Percentiles rank a stretch among this genome's conserved stretches.
Conservation (phyloP, 1,139 yeast species). For the Petasospora rhodanensis region DNA sequence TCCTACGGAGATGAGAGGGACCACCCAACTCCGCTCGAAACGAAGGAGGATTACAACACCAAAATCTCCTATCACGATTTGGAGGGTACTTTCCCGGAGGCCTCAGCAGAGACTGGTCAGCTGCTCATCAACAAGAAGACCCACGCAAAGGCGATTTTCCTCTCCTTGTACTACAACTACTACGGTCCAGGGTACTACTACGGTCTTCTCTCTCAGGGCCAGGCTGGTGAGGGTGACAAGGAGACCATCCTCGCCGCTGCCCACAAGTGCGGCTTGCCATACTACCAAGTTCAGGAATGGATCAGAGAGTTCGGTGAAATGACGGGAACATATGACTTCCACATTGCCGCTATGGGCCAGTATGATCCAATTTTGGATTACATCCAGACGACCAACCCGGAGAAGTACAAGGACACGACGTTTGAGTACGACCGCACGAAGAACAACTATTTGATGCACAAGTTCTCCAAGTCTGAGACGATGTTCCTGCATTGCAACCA, state of each 20-base stretch:
- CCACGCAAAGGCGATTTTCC: constrained; percentile 59
- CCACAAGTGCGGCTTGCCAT: constrained; percentile 52
- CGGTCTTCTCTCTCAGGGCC: constrained; percentile 77
- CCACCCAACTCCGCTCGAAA: constrained; percentile 22
- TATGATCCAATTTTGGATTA: constrained; percentile 29
- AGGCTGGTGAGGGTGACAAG: constrained; percentile 88
- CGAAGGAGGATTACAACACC: constrained; percentile 22
- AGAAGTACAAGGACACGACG: constrained; percentile 13
- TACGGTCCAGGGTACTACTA: constrained; percentile 76
- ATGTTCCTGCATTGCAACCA: constrained; percentile 25
- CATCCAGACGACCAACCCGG: constrained; percentile 14
- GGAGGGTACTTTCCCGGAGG: constrained; percentile 72
- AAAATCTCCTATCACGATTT: constrained; percentile 61
- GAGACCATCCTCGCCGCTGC: constrained; percentile 85
- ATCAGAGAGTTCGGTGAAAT: constrained; percentile 23
- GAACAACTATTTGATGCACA: constrained; percentile 21
- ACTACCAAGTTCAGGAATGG: constrained; percentile 55
- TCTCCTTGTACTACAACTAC: constrained; percentile 72
- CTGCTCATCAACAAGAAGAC: constrained; percentile 59
- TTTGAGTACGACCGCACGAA: constrained; percentile 14
- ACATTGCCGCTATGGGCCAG: constrained; percentile 26
- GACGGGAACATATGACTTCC: constrained; percentile 16
- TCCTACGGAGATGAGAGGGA: constrained; percentile 32
- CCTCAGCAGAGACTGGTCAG: constrained; percentile 81
- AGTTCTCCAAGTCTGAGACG: constrained; percentile 18